Evolutionary conservation across 495 filamentous ascomycete genomes (phyloP), one percentile per base, ranked within the genome.

Genomic region (Talaromyces nanjingensis): DNA sequence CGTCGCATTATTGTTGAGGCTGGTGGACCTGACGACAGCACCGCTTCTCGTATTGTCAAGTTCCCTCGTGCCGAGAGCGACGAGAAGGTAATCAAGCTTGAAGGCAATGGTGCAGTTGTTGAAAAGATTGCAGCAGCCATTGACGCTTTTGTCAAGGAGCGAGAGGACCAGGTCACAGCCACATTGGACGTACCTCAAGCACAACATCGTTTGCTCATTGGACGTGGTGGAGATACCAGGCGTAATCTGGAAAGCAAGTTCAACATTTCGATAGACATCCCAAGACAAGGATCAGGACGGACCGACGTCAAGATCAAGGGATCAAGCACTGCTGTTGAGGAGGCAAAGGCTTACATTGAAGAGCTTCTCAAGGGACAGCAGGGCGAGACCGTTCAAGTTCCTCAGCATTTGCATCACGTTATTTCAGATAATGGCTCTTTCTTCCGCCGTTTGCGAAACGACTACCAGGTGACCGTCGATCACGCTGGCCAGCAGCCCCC

Each of bases 181-280:
- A 80, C 75, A n/a, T 64, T 96, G 49, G 91, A 96, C 4, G 87
- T 98, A 22, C 86, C 91, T 24, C 84, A 86, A 4, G 87, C 93
- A 62, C 96, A 96, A 79, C 96, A 98, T 72, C 84, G 92, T 34
- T 80, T 91, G 9, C 83, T 99, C 14, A 97, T 99, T 68, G 94
- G 94, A 54, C 90, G 91, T 45, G 92, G 92, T 64, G 94, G 94
- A 60, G 91, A 94, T 60, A 87, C 86, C 39, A 87, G 92, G 65
- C 88, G 90, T 59, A 82, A 84, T 52, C 84, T 99, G n/a, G 94
- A 98, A 77, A 84, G 89, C 24, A 84, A 91, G 71, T 96, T 98
- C 81, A 87, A 87, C 63, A 87, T 99, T 67, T 87, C 86, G 16
- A 84, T 99, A 65, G 91, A 97, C 67, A 89, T 99, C 60, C 94